Evolutionary conservation across 768 basidiomycete genomes (phyloP), one percentile per base, ranked within the genome.

Genomic region (Russula griseocarnosa): DNA sequence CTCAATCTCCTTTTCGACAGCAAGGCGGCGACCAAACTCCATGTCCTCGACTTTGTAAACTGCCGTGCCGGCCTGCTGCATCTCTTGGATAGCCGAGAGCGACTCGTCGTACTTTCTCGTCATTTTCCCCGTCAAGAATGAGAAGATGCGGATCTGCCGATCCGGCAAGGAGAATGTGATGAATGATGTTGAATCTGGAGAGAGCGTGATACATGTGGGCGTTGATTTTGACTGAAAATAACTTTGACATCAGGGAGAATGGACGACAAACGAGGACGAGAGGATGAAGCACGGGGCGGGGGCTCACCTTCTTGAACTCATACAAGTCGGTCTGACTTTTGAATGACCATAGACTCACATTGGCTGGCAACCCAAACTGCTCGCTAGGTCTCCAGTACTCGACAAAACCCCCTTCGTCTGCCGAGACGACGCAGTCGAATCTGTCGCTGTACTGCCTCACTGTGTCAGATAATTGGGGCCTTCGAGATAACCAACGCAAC

Each of bases 1-100:
- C 76, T 98, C 94, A 49, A 99, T 75, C 71, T 98, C 97, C 66
- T 91, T 81, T 74, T 99, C 97, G 34, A 87, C 79, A 4, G 96
- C 96, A 66, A 98, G 78, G n/a, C 96, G 82, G 61, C 96, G 81
- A n/a, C 96, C 94, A 71, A 99, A 98, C 74, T 99, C 97, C 97
- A 99, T 99, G 75, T 98, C 94, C 59, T 99, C 97, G 20, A 98
- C 86, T 70, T 85, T 88, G 75, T 89, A 92, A 22, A 92, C 83
- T 0, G 92, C 89, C 5, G 97, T 97, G 1, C 94, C 96, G 1
- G 94, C 95, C 74, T 98, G 97, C 73, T 99, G 97, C 94, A 99
- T 98, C 74, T 98, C 95, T 73, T 96, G 92, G 44, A 95, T 90
- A 0, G 97, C 95, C 32, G 83, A 77, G 7, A 98, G 81, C 0